A percentile compares a stretch with the other conserved stretches of the same genome.
These are phyloP conservation scores for Candida tibetensis DNA, from an alignment of 805 yeast species.

Conservation along the genomic window DNA sequence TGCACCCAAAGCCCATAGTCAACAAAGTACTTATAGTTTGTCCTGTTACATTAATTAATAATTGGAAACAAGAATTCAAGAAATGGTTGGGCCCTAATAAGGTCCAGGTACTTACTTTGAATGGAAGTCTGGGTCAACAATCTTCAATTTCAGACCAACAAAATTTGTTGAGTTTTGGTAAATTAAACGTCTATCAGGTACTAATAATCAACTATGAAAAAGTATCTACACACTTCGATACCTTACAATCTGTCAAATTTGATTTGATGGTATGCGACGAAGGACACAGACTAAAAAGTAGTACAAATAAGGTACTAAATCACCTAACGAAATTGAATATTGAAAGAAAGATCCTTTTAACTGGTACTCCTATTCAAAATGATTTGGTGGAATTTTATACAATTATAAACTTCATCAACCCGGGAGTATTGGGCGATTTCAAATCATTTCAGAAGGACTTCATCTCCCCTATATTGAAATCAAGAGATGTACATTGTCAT, in stretches of 20 bases:
- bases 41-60: conserved; percentile 83
- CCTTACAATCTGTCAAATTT: conserved; percentile 44
- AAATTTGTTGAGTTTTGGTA: conserved; percentile 59
- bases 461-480: conserved; percentile 66
- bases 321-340: conserved; percentile 56
- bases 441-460: conserved; percentile 56
- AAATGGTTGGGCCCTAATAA: conserved; percentile 79
- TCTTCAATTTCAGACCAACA: conserved; percentile 53
- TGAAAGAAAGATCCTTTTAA: conserved; percentile 58
- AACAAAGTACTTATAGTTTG: conserved; percentile 76
- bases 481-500: conserved; percentile 62
- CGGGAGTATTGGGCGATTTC: conserved; percentile 70
- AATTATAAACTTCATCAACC: conserved; percentile 79
- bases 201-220: conserved; percentile 88
- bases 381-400: conserved; percentile 81
- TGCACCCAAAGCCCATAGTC: conserved; percentile 33
- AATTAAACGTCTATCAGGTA: conserved; percentile 74
- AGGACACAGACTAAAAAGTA: conserved; percentile 85
- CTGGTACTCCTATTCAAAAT: conserved; percentile 95
- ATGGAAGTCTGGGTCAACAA: conserved; percentile 45
- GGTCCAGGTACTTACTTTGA: conserved; percentile 63
- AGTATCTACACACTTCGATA: conserved; percentile 51
- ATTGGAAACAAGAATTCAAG: conserved; percentile 84
- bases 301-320: conserved; percentile 66
- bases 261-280: conserved; percentile 91